Evolutionary conservation across 2,329 filamentous ascomycete genomes (phyloP).

Genomic region (Triangularia setosa): DNA sequence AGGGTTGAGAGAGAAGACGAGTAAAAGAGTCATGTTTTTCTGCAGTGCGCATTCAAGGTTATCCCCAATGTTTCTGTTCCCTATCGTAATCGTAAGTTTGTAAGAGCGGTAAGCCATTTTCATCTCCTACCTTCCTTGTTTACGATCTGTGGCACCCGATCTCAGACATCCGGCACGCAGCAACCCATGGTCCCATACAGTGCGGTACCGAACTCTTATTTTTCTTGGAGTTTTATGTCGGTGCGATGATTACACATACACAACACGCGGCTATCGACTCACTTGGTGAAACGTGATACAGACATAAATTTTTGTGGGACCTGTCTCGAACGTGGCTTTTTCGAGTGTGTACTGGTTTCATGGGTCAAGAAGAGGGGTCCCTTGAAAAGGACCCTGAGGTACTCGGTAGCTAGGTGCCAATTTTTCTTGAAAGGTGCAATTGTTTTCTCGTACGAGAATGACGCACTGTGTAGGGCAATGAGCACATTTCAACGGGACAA

Average conservation of each 20-base stretch:
- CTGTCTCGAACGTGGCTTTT: not conserved
- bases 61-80: not conserved
- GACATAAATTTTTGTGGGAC: not conserved
- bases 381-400: too few relatives aligned
- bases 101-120: not conserved
- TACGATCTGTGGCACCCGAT: slow-evolving; percentile 7
- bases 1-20: not conserved
- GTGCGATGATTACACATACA: not conserved
- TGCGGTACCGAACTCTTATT: not conserved
- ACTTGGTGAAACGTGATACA: not conserved
- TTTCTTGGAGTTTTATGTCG: not conserved
- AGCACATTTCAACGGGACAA: not conserved
- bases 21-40: not conserved
- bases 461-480: not conserved
- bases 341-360: not conserved
- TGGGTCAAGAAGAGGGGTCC: not conserved
- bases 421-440: not conserved
- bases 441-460: not conserved
- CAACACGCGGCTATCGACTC: not conserved
- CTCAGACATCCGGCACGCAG: not conserved
- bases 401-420: not conserved
- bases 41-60: not conserved
- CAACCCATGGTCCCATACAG: not conserved
- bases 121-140: not conserved
- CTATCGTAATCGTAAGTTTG: not conserved